A percentile compares a stretch with the other conserved stretches of the same genome.
Conservation (phyloP, 331 rosid species). For the Acacia pycnantha region DNA sequence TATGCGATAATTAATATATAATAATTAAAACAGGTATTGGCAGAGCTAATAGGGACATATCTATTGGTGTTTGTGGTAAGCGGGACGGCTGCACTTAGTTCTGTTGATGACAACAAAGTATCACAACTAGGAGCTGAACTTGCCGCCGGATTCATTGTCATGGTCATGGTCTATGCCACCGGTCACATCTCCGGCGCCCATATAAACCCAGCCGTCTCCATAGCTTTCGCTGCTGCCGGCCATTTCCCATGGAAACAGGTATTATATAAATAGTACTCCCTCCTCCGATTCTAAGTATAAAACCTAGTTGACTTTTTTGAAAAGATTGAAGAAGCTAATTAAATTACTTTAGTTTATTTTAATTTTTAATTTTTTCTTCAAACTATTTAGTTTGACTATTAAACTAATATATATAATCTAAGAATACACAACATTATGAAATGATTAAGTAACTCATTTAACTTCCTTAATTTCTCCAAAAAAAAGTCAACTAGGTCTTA, state of each 20-base stretch:
- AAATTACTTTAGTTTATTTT: too few species aligned
- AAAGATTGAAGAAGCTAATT: too few species aligned
- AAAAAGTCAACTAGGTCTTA: too few species aligned
- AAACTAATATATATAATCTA: too few species aligned
- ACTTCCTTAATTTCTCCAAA: too few species aligned
- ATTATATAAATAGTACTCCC: too few species aligned
- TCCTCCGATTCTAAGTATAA: too few species aligned
- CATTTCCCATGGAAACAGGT: constrained; percentile 90
- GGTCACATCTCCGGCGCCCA: constrained; percentile 94
- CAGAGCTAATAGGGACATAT: constrained; percentile 69
- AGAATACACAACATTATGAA: too few species aligned
- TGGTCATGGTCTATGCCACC: constrained; percentile 73
- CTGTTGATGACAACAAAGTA: constrained; percentile 45
- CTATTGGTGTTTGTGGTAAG: constrained; percentile 74
- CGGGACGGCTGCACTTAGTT: constrained; percentile 61
- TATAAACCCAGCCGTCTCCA: constrained; percentile 84
- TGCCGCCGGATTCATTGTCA: constrained; percentile 70
- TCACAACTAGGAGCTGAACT: constrained; percentile 70
- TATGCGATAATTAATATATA: neutral
- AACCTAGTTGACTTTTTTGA: too few species aligned
- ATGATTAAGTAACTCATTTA: too few species aligned
- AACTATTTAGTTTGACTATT: too few species aligned
- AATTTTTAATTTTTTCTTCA: too few species aligned
- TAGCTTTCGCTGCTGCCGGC: constrained; percentile 60
- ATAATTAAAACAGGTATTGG: constrained; percentile 45